Evolutionary conservation across 2,329 filamentous ascomycete species (phyloP).

Genomic region (Colletotrichum lentis): DNA sequence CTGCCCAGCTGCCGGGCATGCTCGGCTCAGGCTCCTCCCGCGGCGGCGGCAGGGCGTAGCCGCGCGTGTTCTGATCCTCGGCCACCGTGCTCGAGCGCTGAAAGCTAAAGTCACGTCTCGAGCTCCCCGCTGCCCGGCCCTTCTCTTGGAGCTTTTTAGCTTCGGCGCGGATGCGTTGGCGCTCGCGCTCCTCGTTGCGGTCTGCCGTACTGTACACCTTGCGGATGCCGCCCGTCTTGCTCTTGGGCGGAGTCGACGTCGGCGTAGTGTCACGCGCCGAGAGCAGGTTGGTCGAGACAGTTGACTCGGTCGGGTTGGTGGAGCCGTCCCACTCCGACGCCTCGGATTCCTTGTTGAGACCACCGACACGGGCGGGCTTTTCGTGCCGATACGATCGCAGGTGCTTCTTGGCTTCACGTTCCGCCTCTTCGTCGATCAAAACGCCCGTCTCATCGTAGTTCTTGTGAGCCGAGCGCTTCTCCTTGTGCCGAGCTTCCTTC

Average conservation of each 20-base stretch:
- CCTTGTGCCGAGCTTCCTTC: constrained; percentile 46
- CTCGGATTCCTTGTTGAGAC: constrained; percentile 84
- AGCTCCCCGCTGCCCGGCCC: constrained; percentile 49
- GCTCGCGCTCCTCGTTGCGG: constrained; percentile 60
- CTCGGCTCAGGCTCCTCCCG: constrained; percentile 41
- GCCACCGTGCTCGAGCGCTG: constrained; percentile 52
- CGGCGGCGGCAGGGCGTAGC: constrained; percentile 34
- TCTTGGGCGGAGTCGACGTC: constrained; percentile 62
- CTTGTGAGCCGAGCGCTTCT: constrained; percentile 41
- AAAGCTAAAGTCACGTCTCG: constrained; percentile 63
- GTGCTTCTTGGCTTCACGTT: constrained; percentile 70
- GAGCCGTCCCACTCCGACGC: constrained; percentile 81
- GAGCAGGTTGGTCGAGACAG: constrained; percentile 70
- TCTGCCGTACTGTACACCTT: constrained; percentile 70
- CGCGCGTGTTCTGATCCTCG: constrained; percentile 44
- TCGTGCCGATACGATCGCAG: constrained; percentile 87
- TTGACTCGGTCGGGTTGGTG: constrained; percentile 71
- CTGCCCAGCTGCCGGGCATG: constrained; percentile 50
- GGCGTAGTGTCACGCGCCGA: constrained; percentile 65
- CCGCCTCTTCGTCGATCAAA: constrained; percentile 70
- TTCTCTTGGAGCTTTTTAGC: constrained; percentile 64
- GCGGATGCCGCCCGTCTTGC: constrained; percentile 58
- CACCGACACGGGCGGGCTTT: constrained; percentile 84
- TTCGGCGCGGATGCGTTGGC: constrained; percentile 65
- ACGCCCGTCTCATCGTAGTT: constrained; percentile 58